Percentiles rank a stretch among this genome's conserved stretches.
phyloP scores from a whole-genome alignment of 331 rosid genomes.

The Saraca asoca region DNA sequence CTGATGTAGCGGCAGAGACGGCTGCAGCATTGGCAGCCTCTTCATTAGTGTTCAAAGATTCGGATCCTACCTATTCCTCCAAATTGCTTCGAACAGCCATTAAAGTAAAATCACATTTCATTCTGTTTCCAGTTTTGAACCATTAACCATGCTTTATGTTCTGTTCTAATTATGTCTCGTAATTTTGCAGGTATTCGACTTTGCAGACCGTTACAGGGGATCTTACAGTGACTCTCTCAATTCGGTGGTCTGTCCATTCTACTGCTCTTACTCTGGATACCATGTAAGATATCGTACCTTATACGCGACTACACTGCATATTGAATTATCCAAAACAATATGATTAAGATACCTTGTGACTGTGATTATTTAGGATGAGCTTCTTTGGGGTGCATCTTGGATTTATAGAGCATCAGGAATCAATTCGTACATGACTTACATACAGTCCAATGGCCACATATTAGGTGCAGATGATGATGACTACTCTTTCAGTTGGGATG shows the following conservation, averaged over 20 bases:
- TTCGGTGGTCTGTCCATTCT: constrained; percentile 84
- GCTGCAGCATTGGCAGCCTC: constrained; percentile 95
- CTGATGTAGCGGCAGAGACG: constrained; percentile 86
- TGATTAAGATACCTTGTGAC: no score
- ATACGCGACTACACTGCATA: no score
- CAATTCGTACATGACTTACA: constrained; percentile 55
- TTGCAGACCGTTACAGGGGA: constrained; percentile 83
- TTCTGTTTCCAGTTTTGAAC: background rate
- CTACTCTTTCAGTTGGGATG: constrained; percentile 87
- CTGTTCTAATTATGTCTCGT: background rate
- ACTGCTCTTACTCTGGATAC: constrained; percentile 93
- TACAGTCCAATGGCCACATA: constrained; percentile 74
- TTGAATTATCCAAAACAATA: no score
- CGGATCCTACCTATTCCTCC: constrained; percentile 64
- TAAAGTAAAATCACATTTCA: constrained; percentile 40
- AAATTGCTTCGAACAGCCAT: constrained; percentile 71
- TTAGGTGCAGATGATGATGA: constrained; percentile 80
- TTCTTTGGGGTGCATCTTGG: constrained; percentile 73
- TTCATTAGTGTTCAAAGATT: constrained; percentile 70
- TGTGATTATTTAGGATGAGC: constrained; percentile 50
- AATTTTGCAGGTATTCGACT: constrained; percentile 59
- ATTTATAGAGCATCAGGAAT: constrained; percentile 68
- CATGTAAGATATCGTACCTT: constrained; percentile 47
- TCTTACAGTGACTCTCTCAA: constrained; percentile 75
- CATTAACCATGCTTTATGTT: background rate